Conservation (phyloP, 2,329 filamentous ascomycete genomes). For the Aureobasidium sp. region DNA sequence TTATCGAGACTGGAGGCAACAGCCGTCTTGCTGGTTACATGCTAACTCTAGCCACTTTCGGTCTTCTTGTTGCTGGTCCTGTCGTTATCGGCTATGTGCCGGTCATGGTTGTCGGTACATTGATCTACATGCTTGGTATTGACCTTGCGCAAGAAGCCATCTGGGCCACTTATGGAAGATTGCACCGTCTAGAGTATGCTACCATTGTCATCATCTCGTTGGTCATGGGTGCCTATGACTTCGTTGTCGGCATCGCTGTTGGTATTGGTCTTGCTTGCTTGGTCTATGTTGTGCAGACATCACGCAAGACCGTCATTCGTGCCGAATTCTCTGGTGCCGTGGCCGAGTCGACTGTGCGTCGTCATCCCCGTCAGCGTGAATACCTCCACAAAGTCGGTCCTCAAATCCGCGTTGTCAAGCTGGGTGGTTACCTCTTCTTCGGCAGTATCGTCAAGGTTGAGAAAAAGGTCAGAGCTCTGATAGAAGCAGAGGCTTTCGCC, state of each 20-base stretch:
- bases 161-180: conserved; percentile 78
- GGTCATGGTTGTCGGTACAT: conserved; percentile 89
- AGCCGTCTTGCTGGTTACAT: conserved; percentile 79
- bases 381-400: conserved; percentile 79
- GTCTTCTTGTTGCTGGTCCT: conserved; percentile 78
- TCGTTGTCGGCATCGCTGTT: conserved; percentile 86
- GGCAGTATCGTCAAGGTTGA: conserved; percentile 96
- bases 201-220: conserved; percentile 85
- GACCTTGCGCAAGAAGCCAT: conserved; percentile 85
- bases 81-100: conserved; percentile 89
- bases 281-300: conserved; percentile 85
- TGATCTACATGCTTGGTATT: conserved; percentile 93
- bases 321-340: conserved; percentile 85
- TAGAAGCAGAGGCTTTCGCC: conserved; percentile 74
- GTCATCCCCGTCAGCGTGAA: conserved; percentile 80
- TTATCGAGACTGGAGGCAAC: conserved; percentile 86
- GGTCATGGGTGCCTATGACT: conserved; percentile 95
- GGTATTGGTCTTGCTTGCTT: conserved; percentile 89
- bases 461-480: conserved; percentile 71
- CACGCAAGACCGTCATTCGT: conserved; percentile 78
- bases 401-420: conserved; percentile 85
- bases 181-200: conserved; percentile 79
- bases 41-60: conserved; percentile 71
- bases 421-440: conserved; percentile 95
- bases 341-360: conserved; percentile 83